Base-by-base conservation (phyloP, 1,139 yeast genomes). In the Pichia sp. region DNA sequence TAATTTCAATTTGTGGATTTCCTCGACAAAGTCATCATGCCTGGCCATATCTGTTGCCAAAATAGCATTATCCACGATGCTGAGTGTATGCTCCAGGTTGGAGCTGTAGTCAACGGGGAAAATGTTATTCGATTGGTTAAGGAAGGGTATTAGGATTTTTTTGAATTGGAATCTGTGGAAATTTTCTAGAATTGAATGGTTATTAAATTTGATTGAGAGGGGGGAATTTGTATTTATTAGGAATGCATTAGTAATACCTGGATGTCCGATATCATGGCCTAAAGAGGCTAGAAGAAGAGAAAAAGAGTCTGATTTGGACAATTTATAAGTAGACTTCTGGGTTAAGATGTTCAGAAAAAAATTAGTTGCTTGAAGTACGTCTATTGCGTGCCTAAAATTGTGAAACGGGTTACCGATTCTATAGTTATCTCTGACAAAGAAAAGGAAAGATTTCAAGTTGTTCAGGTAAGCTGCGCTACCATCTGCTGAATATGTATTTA, bases 221-320 rank as follows among this genome's bases (percentile, higher is more conserved):
- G 91, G 90, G 0, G 95, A 78, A n/a, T 76, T 69, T 60, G 80
- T 68, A 54, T 78, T 73, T 31, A 77, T 74, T 69, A 91, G 71
- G 58, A 89, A 83, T 44, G 82, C 81, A 67, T 90, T 89, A 12
- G 96, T 89, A 19, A 90, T 83, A 1, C 98, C 99, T 0, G 99
- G 98, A 67, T 93, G 99, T 21, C 96, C 96, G 31, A 88, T 83
- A 68, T 93, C 99, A 69, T 93, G 99, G 46, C 99, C 98, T 47
- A 91, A 72, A 1, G 96, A 96, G 1, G 96, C 88, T 23, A 90
- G 74, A 43, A 88, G 74, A 26, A 89, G 70, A 0, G 83, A 80
- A 40, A 60, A 48, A 4, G 50, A 25, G n/a, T 40, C 47, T 8
- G 55, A 39, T 37, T 63, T 52, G 19, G 49, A 31, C 19, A 60